Conservation (phyloP, 148 eudicot genomes). For the Bassia scoparia region DNA sequence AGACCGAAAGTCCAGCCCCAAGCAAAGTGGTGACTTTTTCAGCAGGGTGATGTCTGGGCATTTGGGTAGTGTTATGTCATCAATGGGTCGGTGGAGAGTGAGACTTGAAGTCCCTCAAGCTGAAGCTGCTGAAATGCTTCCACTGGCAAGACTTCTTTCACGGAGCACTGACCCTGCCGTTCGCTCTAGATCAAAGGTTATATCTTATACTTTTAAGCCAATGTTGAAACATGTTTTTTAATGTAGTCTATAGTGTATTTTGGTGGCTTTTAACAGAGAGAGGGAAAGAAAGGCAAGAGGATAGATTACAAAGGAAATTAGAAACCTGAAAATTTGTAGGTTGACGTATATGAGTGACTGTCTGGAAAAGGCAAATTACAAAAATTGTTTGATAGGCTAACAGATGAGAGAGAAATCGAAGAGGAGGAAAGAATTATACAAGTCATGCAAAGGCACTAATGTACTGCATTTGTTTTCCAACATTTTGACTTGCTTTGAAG, state of each 20-base stretch:
- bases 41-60: slow-evolving; percentile 88
- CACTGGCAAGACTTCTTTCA: slow-evolving; percentile 97
- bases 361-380: no score
- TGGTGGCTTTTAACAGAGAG: no score
- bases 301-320: no score
- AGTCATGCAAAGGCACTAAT: no score
- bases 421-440: no score
- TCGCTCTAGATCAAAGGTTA: slow-evolving; percentile 91
- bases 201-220: slow-evolving; percentile 9
- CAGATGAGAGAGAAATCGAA: no score
- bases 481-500: no score
- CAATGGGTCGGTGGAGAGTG: slow-evolving; percentile 99
- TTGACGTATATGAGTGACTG: no score
- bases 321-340: no score
- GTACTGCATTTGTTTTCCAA: no score
- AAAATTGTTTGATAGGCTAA: no score
- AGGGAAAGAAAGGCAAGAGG: no score
- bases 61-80: slow-evolving; percentile 81
- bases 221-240: background rate
- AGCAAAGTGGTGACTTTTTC: slow-evolving; percentile 66
- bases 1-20: slow-evolving; percentile 59
- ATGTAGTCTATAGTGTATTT: background rate
- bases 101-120: slow-evolving; percentile 97
- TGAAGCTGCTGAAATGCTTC: slow-evolving; percentile 99
- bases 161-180: slow-evolving; percentile 96